Percentiles rank a stretch among this genome's conserved stretches.
These are phyloP conservation scores for Rhodosporidiobolus sp. DNA, from an alignment of 768 basidiomycete genomes.

Conservation along the genomic window DNA sequence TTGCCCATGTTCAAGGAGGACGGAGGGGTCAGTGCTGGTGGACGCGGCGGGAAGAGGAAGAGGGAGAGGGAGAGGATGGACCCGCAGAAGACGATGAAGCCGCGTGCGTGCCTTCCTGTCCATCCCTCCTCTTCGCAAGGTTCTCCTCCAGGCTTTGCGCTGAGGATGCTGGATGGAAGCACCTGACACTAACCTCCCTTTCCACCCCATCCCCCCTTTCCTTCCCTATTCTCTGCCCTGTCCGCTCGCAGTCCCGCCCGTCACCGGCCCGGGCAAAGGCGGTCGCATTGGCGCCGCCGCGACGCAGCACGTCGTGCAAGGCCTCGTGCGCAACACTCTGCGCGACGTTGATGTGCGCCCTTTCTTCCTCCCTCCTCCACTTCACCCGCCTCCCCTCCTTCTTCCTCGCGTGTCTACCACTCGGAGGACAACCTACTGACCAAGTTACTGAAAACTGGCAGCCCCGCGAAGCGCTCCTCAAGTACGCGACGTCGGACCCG, in stretches of 20 bases:
- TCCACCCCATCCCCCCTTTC: background rate
- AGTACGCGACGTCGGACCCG: constrained; percentile 75
- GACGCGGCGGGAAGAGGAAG: constrained; percentile 74
- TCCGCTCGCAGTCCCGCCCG: constrained; percentile 67
- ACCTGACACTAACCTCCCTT: background rate
- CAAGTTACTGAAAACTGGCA: constrained; percentile 51
- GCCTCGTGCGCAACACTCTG: constrained; percentile 83
- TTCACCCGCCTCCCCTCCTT: background rate
- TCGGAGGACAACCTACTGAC: constrained; percentile 23
- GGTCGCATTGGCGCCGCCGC: constrained; percentile 95
- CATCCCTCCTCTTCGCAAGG: background rate
- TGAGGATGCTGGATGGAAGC: no score
- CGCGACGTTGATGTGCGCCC: constrained; percentile 80
- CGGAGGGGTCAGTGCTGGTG: constrained; percentile 54
- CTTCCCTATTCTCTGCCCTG: background rate
- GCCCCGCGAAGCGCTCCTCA: constrained; percentile 96
- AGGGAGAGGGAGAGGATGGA: constrained; percentile 83
- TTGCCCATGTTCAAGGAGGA: constrained; percentile 89
- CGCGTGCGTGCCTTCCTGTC: constrained; percentile 46
- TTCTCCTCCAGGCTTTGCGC: background rate
- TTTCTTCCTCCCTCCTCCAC: background rate
- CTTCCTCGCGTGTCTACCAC: background rate
- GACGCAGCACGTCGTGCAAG: constrained; percentile 93
- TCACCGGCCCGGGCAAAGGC: constrained; percentile 87
- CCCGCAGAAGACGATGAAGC: constrained; percentile 84